Percentiles rank a stretch among this genome's conserved stretches.
Conservation (phyloP, 2,329 filamentous ascomycete species). For the Achaetomium macrosporum region DNA sequence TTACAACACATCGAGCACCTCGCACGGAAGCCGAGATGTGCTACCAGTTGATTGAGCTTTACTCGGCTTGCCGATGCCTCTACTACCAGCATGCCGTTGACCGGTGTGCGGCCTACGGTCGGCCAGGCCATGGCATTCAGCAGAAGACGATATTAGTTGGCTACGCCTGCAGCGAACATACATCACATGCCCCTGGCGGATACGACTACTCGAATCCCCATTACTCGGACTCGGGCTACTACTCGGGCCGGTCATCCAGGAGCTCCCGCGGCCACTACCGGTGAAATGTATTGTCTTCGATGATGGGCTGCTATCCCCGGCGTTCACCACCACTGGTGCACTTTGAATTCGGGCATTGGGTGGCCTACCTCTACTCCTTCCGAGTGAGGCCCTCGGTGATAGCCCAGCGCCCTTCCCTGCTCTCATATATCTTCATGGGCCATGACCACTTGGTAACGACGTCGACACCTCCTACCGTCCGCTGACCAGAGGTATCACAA, state of each 20-base stretch:
- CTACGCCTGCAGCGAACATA: conserved; percentile 64
- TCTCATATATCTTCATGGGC: conserved; percentile 44
- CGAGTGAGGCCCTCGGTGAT: conserved; percentile 31
- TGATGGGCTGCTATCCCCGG: conserved; percentile 40
- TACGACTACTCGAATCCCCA: conserved; percentile 35
- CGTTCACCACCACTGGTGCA: conserved; percentile 35
- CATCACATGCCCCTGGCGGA: conserved; percentile 27
- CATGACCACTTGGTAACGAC: conserved; percentile 38
- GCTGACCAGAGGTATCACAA: conserved; percentile 14
- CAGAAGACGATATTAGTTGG: conserved; percentile 77
- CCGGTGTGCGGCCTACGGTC: conserved; percentile 69
- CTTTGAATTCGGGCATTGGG: conserved; percentile 43
- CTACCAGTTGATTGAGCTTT: conserved; percentile 78
- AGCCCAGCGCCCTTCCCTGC: conserved; percentile 40
- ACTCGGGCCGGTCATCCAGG: conserved; percentile 41
- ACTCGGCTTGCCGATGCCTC: conserved; percentile 78
- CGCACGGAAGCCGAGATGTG: conserved; percentile 55
- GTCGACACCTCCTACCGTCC: conserved; percentile 30
- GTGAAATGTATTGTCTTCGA: conserved; percentile 51
- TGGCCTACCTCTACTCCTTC: conserved; percentile 45
- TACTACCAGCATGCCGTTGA: conserved; percentile 87
- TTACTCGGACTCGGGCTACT: conserved; percentile 53
- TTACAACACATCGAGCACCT: not conserved
- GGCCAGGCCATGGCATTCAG: conserved; percentile 64
- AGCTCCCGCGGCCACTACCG: conserved; percentile 38